Evolutionary conservation across 2,329 filamentous ascomycete genomes (phyloP).

Genomic region (Fusarium nodosum): DNA sequence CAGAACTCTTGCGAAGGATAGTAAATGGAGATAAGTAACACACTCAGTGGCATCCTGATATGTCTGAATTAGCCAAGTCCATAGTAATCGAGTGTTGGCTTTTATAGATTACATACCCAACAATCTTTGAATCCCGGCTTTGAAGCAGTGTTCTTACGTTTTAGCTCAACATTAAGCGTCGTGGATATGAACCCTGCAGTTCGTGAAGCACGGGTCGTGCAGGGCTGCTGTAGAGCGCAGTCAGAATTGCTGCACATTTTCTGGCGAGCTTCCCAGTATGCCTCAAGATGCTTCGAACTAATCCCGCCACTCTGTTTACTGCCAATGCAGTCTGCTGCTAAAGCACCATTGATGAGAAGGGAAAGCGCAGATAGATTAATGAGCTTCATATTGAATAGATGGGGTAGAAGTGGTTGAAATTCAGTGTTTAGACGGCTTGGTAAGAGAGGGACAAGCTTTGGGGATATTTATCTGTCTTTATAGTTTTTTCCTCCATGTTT

Average conservation of each 20-base stretch:
- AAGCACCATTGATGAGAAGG: not conserved
- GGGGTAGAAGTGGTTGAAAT: not conserved
- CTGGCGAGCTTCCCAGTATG: not conserved
- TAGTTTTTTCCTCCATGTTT: not conserved
- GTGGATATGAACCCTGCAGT: too few relatives aligned
- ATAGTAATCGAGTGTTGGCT: not conserved
- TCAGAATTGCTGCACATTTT: constrained; percentile 1
- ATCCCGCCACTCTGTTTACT: not conserved
- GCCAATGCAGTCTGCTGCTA: constrained; percentile 9
- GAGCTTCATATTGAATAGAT: not conserved
- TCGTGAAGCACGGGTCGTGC: not conserved
- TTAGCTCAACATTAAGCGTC: not conserved
- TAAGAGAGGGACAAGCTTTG: not conserved
- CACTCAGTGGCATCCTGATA: not conserved
- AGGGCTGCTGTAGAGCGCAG: not conserved
- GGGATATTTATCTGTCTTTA: not conserved
- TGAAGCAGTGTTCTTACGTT: not conserved
- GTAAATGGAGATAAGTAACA: rapidly evolving
- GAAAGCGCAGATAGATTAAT: not conserved
- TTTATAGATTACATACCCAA: not conserved
- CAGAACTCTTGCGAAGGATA: rapidly evolving
- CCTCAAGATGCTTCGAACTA: not conserved
- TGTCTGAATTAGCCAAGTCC: not conserved
- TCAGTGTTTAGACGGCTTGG: not conserved
- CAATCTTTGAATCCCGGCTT: not conserved